Evolutionary conservation across 2,329 filamentous ascomycete species (phyloP).

Genomic region (Aspergillus brunneoviolaceus): DNA sequence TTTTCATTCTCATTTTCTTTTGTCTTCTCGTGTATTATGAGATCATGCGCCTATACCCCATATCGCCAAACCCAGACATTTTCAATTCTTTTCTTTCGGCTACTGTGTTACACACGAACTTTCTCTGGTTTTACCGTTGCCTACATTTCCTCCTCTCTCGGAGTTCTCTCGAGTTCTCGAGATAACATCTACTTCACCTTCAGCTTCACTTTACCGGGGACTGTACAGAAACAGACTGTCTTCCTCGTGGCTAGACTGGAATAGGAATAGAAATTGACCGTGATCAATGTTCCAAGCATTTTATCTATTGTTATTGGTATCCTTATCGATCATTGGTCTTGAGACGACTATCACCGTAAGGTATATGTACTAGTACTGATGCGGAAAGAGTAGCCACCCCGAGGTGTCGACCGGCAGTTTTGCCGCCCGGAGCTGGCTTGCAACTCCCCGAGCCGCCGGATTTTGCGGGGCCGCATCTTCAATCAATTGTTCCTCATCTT

Average conservation of each 20-base stretch:
- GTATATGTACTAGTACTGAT: background rate
- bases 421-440: slow-evolving; percentile 18
- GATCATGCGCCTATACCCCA: slow-evolving; percentile 12
- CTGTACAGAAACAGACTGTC: slow-evolving; percentile 8
- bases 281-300: background rate
- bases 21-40: slow-evolving; percentile 8
- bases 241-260: slow-evolving; percentile 3
- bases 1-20: background rate
- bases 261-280: background rate
- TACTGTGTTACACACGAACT: background rate
- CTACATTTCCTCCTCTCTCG: background rate
- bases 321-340: background rate
- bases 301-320: background rate
- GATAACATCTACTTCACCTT: background rate
- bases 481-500: background rate
- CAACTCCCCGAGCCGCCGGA: slow-evolving; percentile 24
- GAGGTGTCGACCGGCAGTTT: background rate
- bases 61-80: slow-evolving; percentile 15
- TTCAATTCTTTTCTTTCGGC: slow-evolving; percentile 8
- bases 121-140: background rate
- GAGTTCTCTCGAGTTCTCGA: background rate
- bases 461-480: slow-evolving; percentile 13
- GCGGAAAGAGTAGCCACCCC: background rate
- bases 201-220: background rate
- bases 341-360: background rate